phyloP scores from a whole-genome alignment of 2,329 filamentous ascomycete species.

The Colletotrichum sp. region DNA sequence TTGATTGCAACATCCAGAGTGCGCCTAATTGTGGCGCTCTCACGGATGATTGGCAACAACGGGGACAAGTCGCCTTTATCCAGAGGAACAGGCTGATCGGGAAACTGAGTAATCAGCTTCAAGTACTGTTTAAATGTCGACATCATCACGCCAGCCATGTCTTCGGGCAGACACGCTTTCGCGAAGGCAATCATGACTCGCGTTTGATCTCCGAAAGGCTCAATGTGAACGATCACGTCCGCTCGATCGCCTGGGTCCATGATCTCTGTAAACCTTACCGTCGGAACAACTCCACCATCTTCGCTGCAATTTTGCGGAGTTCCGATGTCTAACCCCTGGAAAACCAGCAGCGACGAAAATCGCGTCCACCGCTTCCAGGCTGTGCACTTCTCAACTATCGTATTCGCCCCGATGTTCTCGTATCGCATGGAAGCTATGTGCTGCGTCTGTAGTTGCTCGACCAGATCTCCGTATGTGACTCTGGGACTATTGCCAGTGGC shows the following conservation, averaged over 20 bases:
- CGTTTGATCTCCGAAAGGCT: background rate
- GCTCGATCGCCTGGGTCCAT: background rate
- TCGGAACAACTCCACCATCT: background rate
- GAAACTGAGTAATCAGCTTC: background rate
- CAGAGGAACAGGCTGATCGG: background rate
- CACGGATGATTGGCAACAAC: background rate
- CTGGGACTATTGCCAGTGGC: background rate
- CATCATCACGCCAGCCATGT: background rate
- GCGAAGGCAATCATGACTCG: slow-evolving; percentile 2
- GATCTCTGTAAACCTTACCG: background rate
- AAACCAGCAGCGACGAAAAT: background rate
- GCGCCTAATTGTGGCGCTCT: too few species aligned
- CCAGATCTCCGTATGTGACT: background rate
- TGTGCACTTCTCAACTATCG: slow-evolving; percentile 58
- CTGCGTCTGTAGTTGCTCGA: slow-evolving; percentile 50
- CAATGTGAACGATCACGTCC: background rate
- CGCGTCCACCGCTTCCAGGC: background rate
- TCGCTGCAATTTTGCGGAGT: background rate
- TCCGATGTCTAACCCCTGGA: slow-evolving; percentile 1
- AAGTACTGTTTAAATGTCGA: background rate
- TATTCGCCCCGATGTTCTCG: slow-evolving; percentile 55
- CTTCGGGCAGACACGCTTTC: background rate
- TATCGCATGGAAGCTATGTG: slow-evolving; percentile 50
- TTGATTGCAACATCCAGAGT: background rate
- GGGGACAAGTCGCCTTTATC: background rate